Conservation (phyloP, 345 rosid species). For the Pistacia atlantica region DNA sequence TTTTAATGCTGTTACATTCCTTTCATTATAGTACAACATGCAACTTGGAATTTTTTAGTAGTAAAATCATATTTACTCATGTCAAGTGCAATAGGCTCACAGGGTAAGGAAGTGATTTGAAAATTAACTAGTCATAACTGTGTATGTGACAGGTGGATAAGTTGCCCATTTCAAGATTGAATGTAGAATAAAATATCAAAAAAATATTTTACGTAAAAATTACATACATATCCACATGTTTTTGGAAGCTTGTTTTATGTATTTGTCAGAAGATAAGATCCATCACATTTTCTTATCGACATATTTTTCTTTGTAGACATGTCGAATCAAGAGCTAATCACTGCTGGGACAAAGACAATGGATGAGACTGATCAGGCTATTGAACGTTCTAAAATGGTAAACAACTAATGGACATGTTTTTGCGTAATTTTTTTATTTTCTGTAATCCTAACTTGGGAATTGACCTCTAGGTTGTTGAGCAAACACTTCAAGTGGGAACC, state of each 20-base stretch:
- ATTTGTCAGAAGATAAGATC: not conserved
- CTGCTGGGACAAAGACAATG: conserved; percentile 81
- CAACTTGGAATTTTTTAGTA: not conserved
- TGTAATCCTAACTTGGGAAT: conserved; percentile 23
- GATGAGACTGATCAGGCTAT: conserved; percentile 97
- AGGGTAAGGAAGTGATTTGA: not conserved
- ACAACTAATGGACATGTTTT: conserved; percentile 1
- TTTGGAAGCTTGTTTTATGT: not conserved
- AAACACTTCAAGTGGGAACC: conserved; percentile 98
- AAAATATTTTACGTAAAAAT: not conserved
- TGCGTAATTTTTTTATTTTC: conserved; percentile 14
- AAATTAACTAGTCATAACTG: not conserved
- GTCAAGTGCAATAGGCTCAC: not conserved
- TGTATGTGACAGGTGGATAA: not conserved
- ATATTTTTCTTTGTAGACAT: conserved; percentile 50
- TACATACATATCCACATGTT: not conserved
- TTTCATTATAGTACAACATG: not conserved
- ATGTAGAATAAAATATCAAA: not conserved
- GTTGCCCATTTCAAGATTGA: not conserved
- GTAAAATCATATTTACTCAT: not conserved
- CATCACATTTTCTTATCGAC: not conserved
- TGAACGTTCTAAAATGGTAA: conserved; percentile 89
- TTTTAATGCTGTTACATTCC: not conserved
- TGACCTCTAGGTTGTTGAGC: conserved; percentile 74
- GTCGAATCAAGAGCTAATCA: conserved; percentile 90